Evolutionary conservation across 129 eudicot species (phyloP).

Genomic region (Flaveria brownii): DNA sequence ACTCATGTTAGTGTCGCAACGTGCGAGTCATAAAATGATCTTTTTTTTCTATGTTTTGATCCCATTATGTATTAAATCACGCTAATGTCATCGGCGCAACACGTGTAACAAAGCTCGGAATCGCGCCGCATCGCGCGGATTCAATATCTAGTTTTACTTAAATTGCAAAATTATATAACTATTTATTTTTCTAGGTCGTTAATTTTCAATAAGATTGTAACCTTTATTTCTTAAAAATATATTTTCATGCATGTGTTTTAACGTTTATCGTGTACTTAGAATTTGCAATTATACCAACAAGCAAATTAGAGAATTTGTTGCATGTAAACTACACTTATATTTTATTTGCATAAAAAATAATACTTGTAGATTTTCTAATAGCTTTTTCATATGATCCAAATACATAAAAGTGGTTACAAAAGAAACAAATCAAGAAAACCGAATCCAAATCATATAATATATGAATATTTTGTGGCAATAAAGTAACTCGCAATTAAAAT

Average conservation of each 20-base stretch:
- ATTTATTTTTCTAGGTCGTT: neutral
- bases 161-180: neutral
- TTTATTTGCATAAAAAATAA: neutral
- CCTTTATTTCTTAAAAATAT: too few species aligned
- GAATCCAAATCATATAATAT: neutral
- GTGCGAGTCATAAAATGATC: too few species aligned
- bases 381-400: neutral
- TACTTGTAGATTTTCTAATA: too few species aligned
- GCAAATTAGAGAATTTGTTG: neutral
- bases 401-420: neutral
- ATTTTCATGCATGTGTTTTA: too few species aligned
- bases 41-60: too few species aligned
- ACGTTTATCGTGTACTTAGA: neutral
- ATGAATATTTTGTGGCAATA: neutral
- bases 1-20: too few species aligned
- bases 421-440: neutral
- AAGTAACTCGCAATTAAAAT: neutral
- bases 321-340: neutral
- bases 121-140: too few species aligned
- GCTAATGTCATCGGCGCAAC: too few species aligned
- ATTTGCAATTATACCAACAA: neutral
- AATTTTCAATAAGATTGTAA: too few species aligned
- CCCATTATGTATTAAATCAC: too few species aligned
- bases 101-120: too few species aligned
- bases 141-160: too few species aligned